These are phyloP conservation scores for Chlamydomonas sp. DNA, from an alignment of 139 green algal genomes.

Conservation along the genomic window DNA sequence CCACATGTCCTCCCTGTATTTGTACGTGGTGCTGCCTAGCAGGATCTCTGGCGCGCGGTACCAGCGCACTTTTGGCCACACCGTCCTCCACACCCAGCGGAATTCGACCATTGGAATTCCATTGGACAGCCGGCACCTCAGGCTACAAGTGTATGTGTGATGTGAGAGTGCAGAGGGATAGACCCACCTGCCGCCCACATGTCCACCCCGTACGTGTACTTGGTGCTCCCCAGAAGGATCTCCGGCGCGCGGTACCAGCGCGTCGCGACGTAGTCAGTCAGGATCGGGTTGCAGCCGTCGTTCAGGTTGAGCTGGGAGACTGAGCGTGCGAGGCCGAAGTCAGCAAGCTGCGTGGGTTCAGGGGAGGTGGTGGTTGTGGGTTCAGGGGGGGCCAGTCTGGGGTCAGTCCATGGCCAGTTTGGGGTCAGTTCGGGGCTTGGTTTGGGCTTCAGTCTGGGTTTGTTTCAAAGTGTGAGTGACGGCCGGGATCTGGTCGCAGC, in stretches of 20 bases:
- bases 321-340: too few species aligned
- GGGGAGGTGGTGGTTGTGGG: too few species aligned
- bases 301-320: conserved; percentile 52
- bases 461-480: too few species aligned
- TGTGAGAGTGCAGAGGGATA: not conserved
- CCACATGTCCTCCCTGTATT: conserved; percentile 98
- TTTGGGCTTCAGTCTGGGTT: too few species aligned
- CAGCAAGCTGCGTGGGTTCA: too few species aligned
- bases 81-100: conserved; percentile 8
- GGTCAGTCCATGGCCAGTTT: too few species aligned
- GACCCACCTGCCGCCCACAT: too few species aligned
- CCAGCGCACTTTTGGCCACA: too few species aligned
- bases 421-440: too few species aligned
- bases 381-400: too few species aligned
- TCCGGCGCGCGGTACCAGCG: conserved; percentile 92
- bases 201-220: conserved; percentile 97
- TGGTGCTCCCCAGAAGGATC: conserved; percentile 87
- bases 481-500: conserved; percentile 72
- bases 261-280: conserved; percentile 99
- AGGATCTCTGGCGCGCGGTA: conserved; percentile 96
- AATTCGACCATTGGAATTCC: not conserved
- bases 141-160: not conserved
- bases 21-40: conserved; percentile 89
- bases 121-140: not conserved
- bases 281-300: conserved; percentile 53